Base-by-base conservation (phyloP, 108 stramenopile genomes). In the Fragilaria crotonensis region DNA sequence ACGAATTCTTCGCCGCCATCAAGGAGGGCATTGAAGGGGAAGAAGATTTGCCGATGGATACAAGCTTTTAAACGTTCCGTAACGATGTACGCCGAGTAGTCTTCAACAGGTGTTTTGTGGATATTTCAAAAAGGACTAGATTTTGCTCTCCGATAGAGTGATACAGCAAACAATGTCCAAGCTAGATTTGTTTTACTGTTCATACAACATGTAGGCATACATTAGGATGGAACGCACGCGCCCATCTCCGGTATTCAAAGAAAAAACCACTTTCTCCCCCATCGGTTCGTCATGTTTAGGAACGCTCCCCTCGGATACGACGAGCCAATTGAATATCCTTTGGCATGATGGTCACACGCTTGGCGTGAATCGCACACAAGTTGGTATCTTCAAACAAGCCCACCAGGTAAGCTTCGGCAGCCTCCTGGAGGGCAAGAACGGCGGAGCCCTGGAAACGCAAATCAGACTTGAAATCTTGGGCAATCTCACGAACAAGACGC, bases 331-430 rank as follows among this genome's bases (percentile, higher is more conserved):
- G 77, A 41, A 86, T 81, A 32, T 86, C 89, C 57, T 79, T 85
- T 22, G 87, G 82, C 92, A 95, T 90, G 84, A 94, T 95, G 48
- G 92, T 95, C 36, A 95, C 90, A 73, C 92, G 84, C 62, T 90
- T 89, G 48, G 89, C 93, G 78, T 95, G 93, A 52, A 93, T 90
- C 52, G 96, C 93, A 66, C 93, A 92, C 72, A 94, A 80, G 85
- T 94, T 95, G 57, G 87, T 83, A 70, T 94, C 91, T 73, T 94
- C 93, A 53, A 93, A 94, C 14, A 96, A 80, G 55, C 86, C 84
- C 32, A 94, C 82, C 18, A 87, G 63, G 72, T 87, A 84, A 7
- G 82, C 87, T 64, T 95, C 95, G 22, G 89, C 81, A 22, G 93
- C 90, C 83, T 92, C 93, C 68, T 95, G 96, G n/a, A 95, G 84